Evolutionary conservation across 1,284 basidiomycete genomes (phyloP).

Genomic region (Termitomyces sp.): DNA sequence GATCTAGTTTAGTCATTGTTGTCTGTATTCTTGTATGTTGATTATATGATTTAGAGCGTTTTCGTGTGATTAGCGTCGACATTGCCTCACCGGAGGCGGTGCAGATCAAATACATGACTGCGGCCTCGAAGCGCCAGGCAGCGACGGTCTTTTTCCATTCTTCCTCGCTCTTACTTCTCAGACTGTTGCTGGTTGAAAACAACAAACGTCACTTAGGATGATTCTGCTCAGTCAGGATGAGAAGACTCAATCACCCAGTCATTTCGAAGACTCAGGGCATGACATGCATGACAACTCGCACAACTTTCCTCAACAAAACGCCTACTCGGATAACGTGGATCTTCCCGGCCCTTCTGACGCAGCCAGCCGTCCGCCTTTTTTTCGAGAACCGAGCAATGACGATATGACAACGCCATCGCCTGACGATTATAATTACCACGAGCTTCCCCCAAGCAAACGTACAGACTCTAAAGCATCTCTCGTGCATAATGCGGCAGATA

Average conservation of each 20-base stretch:
- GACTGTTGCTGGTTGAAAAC: background rate
- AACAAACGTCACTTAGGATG: constrained; percentile 4
- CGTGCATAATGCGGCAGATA: constrained; percentile 40
- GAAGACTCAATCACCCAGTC: constrained; percentile 8
- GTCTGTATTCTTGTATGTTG: background rate
- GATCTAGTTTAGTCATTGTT: background rate
- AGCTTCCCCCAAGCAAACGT: constrained; percentile 10
- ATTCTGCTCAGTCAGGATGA: constrained; percentile 13
- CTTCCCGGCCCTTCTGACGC: constrained; percentile 7
- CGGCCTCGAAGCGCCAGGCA: background rate
- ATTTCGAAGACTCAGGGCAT: constrained; percentile 4
- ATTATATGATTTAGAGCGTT: background rate
- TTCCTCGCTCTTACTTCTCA: background rate
- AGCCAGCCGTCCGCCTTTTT: constrained; percentile 5
- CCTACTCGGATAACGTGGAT: background rate
- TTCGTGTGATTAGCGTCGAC: background rate
- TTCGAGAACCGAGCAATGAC: constrained; percentile 9
- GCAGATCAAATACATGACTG: constrained; percentile 1
- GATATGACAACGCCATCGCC: constrained; percentile 4
- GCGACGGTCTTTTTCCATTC: background rate
- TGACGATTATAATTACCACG: constrained; percentile 11
- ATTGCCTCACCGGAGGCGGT: constrained; percentile 4
- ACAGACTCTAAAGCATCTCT: constrained; percentile 34
- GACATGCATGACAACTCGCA: background rate
- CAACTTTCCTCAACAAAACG: background rate